These are phyloP conservation scores for Aspergillus uvarum DNA, from an alignment of 2,329 filamentous ascomycete species.

Conservation along the genomic window DNA sequence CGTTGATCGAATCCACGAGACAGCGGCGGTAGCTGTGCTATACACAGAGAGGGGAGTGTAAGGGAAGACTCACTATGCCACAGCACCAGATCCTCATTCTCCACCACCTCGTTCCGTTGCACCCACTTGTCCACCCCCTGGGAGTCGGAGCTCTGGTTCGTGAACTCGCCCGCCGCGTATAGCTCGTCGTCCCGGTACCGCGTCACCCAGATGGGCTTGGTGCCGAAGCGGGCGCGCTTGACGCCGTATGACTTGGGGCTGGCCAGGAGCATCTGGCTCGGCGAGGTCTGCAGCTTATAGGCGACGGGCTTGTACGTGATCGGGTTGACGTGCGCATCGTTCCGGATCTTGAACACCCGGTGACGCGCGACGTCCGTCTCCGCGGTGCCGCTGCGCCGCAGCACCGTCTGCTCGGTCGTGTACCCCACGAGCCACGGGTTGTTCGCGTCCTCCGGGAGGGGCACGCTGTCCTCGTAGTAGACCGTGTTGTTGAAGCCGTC, in stretches of 20 bases:
- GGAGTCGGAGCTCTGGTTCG: constrained; percentile 54
- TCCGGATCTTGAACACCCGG: constrained; percentile 56
- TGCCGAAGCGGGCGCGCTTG: constrained; percentile 51
- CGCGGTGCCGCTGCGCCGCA: constrained; percentile 51
- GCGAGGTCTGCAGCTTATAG: constrained; percentile 52
- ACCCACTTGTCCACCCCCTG: constrained; percentile 56
- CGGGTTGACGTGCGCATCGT: constrained; percentile 47
- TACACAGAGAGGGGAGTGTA: too few species aligned
- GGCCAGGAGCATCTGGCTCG: constrained; percentile 53
- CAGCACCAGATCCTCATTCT: constrained; percentile 47
- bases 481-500: constrained; percentile 58
- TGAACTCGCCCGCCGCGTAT: constrained; percentile 54
- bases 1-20: too few species aligned
- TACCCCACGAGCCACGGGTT: constrained; percentile 66
- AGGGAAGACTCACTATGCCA: constrained; percentile 46
- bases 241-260: constrained; percentile 46
- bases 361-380: constrained; percentile 53
- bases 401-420: constrained; percentile 51
- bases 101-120: constrained; percentile 47
- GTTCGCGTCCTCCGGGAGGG: constrained; percentile 52
- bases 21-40: too few species aligned
- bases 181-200: constrained; percentile 54
- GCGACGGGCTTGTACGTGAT: constrained; percentile 48
- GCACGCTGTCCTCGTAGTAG: constrained; percentile 56
- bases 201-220: constrained; percentile 57